Conservation (phyloP, 495 filamentous ascomycete species). For the Podospora australis region DNA sequence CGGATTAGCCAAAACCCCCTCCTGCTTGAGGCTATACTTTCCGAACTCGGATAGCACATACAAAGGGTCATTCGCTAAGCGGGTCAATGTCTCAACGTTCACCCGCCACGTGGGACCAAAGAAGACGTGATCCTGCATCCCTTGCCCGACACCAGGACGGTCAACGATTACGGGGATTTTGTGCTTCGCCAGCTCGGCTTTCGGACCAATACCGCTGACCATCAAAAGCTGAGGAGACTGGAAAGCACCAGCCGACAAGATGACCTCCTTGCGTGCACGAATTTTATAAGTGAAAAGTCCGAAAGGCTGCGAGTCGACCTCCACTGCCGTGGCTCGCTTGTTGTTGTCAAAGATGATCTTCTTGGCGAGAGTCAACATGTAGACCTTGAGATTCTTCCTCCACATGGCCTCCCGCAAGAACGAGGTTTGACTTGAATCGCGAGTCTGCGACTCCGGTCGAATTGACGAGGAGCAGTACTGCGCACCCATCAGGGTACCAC, state of each 20-base stretch:
- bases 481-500: background rate
- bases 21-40: conserved; percentile 21
- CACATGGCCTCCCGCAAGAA: background rate
- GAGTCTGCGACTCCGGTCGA: background rate
- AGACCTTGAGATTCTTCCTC: background rate
- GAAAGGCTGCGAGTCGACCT: background rate
- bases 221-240: conserved; percentile 48
- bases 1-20: conserved; percentile 37
- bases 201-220: conserved; percentile 33
- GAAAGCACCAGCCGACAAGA: conserved; percentile 45
- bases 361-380: background rate
- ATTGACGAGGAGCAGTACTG: background rate
- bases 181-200: background rate
- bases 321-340: background rate
- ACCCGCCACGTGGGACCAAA: conserved; percentile 44
- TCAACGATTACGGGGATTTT: conserved; percentile 42
- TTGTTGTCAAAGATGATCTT: conserved; percentile 26
- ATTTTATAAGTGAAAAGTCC: conserved; percentile 19
- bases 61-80: conserved; percentile 31
- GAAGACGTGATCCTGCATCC: conserved; percentile 18
- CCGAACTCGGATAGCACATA: conserved; percentile 15
- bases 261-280: conserved; percentile 43
- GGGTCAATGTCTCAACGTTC: conserved; percentile 57
- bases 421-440: background rate
- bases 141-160: conserved; percentile 46